A percentile compares a stretch with the other conserved stretches of the same genome.
These are phyloP conservation scores for Epichloe scottii DNA, from an alignment of 2,329 filamentous ascomycete species.

Conservation along the genomic window DNA sequence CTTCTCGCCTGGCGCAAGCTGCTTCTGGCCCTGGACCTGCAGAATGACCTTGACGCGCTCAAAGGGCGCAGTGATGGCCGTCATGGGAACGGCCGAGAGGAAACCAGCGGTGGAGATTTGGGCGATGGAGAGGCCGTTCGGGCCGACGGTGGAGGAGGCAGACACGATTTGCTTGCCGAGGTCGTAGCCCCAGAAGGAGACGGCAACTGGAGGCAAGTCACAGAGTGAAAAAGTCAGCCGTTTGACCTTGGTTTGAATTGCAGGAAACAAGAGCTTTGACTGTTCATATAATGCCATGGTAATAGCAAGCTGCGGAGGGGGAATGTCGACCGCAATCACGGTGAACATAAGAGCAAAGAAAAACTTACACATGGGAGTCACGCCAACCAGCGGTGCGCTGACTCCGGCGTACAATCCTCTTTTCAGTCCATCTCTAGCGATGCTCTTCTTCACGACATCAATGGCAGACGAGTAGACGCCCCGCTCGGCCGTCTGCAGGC, in stretches of 20 bases:
- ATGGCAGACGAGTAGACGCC: slow-evolving; percentile 84
- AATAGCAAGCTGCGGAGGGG: too few species aligned
- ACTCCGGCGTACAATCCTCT: slow-evolving; percentile 93
- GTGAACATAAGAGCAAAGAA: neutral
- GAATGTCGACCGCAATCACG: too few species aligned
- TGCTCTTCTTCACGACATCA: slow-evolving; percentile 80
- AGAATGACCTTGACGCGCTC: slow-evolving; percentile 98
- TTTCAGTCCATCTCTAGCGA: slow-evolving; percentile 71
- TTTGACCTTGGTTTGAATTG: neutral
- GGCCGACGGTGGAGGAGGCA: slow-evolving; percentile 48
- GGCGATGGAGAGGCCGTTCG: slow-evolving; percentile 65
- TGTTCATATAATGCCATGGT: too few species aligned
- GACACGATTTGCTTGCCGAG: slow-evolving; percentile 83
- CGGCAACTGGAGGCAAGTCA: slow-evolving; percentile 39
- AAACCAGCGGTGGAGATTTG: slow-evolving; percentile 90
- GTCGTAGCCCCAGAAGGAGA: slow-evolving; percentile 80
- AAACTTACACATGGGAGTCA: slow-evolving; percentile 94
- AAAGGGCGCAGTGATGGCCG: slow-evolving; percentile 94
- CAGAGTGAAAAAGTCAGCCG: neutral
- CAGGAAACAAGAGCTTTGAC: too few species aligned
- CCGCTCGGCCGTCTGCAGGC: slow-evolving; percentile 87
- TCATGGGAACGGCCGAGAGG: slow-evolving; percentile 97
- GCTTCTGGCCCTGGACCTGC: slow-evolving; percentile 90
- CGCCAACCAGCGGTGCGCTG: slow-evolving; percentile 83
- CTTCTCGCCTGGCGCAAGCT: slow-evolving; percentile 79